Conservation (phyloP, 2,329 filamentous ascomycete genomes). For the Sphaerulina populicola region DNA sequence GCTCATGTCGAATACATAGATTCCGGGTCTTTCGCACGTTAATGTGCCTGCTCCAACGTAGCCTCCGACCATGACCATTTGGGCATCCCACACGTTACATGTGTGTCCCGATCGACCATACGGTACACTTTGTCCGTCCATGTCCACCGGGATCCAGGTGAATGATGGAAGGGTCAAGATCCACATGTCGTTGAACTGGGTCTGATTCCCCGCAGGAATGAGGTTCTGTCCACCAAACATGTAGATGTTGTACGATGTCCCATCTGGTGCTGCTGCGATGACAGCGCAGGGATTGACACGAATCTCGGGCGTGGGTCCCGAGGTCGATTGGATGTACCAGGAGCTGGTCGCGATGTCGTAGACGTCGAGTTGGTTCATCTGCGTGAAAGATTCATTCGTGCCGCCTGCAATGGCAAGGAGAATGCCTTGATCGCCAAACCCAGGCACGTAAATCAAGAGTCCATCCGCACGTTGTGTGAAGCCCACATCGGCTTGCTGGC, state of each 20-base stretch:
- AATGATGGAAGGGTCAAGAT: conserved; percentile 72
- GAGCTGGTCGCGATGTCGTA: conserved; percentile 62
- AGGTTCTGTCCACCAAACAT: conserved; percentile 71
- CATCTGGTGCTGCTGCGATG: conserved; percentile 54
- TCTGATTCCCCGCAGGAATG: conserved; percentile 51
- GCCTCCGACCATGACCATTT: conserved; percentile 72
- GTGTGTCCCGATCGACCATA: conserved; percentile 62
- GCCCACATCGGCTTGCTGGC: conserved; percentile 55
- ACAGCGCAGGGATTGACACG: conserved; percentile 63
- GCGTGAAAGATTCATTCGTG: conserved; percentile 56
- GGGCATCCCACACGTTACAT: conserved; percentile 69
- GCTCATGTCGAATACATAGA: conserved; percentile 71
- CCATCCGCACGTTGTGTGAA: conserved; percentile 70
- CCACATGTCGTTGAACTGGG: conserved; percentile 66
- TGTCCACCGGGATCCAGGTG: conserved; percentile 64
- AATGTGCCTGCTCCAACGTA: conserved; percentile 50
- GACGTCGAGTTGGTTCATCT: conserved; percentile 60
- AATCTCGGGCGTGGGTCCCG: conserved; percentile 50
- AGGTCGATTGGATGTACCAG: conserved; percentile 68
- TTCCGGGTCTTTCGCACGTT: conserved; percentile 58
- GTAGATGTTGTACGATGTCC: conserved; percentile 68
- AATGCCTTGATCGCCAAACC: conserved; percentile 65
- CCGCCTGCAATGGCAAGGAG: conserved; percentile 72
- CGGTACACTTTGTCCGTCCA: conserved; percentile 40
- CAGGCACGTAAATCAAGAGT: conserved; percentile 64